These are phyloP conservation scores for Cryptococcus sp. DNA, from an alignment of 1,284 basidiomycete species.

Conservation along the genomic window DNA sequence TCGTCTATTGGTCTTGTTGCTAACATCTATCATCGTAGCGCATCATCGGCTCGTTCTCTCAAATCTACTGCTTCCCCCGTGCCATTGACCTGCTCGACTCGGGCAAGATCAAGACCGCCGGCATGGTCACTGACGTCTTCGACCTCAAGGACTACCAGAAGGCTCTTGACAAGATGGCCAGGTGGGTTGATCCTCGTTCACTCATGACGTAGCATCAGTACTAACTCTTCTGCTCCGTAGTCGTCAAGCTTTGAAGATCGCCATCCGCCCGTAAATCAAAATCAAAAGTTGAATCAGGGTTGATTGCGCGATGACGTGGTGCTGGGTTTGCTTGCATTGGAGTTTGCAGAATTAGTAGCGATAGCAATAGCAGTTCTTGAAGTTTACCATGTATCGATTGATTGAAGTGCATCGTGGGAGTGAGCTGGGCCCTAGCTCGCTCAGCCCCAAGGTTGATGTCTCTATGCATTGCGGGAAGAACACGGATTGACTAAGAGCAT, in stretches of 20 bases:
- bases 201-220: not conserved
- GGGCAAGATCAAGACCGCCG: conserved; percentile 76
- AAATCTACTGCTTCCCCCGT: conserved; percentile 82
- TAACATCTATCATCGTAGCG: not conserved
- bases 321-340: no score
- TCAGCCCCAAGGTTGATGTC: no score
- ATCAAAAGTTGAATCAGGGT: no score
- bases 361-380: no score
- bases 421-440: no score
- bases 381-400: no score
- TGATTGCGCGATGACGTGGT: no score
- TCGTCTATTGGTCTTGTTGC: not conserved
- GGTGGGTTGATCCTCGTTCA: conserved; percentile 18
- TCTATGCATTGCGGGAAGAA: no score
- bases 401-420: no score
- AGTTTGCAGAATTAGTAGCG: no score
- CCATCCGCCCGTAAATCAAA: conserved; percentile 40
- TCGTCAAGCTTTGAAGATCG: conserved; percentile 54
- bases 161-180: conserved; percentile 79
- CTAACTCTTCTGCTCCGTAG: not conserved
- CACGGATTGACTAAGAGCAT: no score
- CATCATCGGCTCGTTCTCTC: conserved; percentile 82
- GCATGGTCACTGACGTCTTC: conserved; percentile 78
- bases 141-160: conserved; percentile 74
- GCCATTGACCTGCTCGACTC: conserved; percentile 83